phyloP scores from a whole-genome alignment of 116 monocot genomes.

The Phalaenopsis hybrid region DNA sequence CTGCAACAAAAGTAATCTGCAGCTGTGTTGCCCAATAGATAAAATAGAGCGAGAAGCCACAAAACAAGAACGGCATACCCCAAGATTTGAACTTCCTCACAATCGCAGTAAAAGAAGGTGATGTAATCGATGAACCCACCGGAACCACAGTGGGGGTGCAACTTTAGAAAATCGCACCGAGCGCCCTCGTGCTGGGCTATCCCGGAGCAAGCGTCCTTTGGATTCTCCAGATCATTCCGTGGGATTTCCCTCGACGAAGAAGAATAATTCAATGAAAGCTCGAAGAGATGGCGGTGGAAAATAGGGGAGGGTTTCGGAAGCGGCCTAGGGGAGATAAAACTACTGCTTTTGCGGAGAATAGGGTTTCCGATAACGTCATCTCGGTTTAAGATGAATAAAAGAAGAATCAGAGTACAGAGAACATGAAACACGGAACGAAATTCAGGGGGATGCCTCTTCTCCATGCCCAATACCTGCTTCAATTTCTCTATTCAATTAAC shows the following conservation, averaged over 20 bases:
- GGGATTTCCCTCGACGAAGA: slow-evolving; percentile 2
- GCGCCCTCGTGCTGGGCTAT: slow-evolving; percentile 43
- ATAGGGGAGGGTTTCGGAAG: not conserved
- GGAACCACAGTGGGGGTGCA: slow-evolving; percentile 50
- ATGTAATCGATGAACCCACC: slow-evolving; percentile 82
- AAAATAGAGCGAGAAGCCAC: slow-evolving; percentile 78
- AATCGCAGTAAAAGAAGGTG: slow-evolving; percentile 79
- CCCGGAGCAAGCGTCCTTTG: slow-evolving; percentile 34
- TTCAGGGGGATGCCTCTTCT: slow-evolving; percentile 2
- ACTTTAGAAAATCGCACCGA: slow-evolving; percentile 70
- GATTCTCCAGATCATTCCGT: slow-evolving; percentile 9
- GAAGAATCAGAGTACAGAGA: slow-evolving; percentile 27
- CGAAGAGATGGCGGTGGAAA: slow-evolving; percentile 19
- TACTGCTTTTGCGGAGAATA: slow-evolving; percentile 17
- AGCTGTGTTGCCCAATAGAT: slow-evolving; percentile 91
- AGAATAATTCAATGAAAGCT: slow-evolving; percentile 27
- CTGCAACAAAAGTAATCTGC: slow-evolving; percentile 97
- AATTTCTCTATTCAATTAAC: too few relatives aligned
- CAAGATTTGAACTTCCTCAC: slow-evolving; percentile 39
- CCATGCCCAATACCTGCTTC: not conserved
- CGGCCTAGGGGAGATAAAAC: not conserved
- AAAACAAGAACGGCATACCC: slow-evolving; percentile 57
- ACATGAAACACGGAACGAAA: slow-evolving; percentile 20
- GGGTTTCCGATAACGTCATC: slow-evolving; percentile 23
- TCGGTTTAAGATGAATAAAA: slow-evolving; percentile 49